phyloP scores from a whole-genome alignment of 108 stramenopile species.

The Chaetoceros muelleri region DNA sequence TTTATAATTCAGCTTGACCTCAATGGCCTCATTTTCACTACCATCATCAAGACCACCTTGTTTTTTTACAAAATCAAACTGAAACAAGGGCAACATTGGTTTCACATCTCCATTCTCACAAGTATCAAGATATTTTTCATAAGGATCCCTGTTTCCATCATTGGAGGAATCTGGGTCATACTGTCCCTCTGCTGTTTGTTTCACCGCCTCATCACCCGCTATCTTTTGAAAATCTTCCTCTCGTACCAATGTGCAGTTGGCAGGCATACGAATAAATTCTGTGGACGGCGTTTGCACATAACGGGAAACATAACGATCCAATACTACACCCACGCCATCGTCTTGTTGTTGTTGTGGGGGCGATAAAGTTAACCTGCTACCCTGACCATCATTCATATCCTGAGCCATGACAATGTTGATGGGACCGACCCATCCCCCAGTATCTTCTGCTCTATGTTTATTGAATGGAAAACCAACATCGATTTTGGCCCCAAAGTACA shows the following conservation, averaged over 20 bases:
- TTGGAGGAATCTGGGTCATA: neutral
- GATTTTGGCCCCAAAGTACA: slow-evolving; percentile 18
- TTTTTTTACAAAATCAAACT: slow-evolving; percentile 5
- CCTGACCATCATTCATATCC: neutral
- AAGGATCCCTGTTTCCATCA: too few relatives aligned
- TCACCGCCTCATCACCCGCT: slow-evolving; percentile 8
- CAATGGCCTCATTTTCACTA: neutral
- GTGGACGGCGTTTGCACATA: slow-evolving; percentile 10
- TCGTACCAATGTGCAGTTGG: slow-evolving; percentile 5
- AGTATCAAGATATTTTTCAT: neutral
- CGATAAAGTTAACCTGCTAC: too few relatives aligned
- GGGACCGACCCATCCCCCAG: slow-evolving; percentile 22
- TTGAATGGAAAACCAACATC: slow-evolving; percentile 10
- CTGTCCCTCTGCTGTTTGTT: slow-evolving; percentile 1
- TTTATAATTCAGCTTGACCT: slow-evolving; percentile 8
- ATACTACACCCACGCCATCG: too few relatives aligned
- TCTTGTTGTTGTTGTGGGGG: too few relatives aligned
- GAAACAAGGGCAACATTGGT: slow-evolving; percentile 10
- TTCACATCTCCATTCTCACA: slow-evolving; percentile 11
- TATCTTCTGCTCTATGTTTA: slow-evolving; percentile 7
- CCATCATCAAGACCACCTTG: too few relatives aligned
- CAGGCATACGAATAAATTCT: slow-evolving; percentile 6
- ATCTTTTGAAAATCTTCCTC: slow-evolving; percentile 3
- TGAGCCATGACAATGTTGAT: slow-evolving; percentile 14
- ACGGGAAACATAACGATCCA: slow-evolving; percentile 10